Conservation (phyloP, 768 basidiomycete species). For the Boletus speciosus region DNA sequence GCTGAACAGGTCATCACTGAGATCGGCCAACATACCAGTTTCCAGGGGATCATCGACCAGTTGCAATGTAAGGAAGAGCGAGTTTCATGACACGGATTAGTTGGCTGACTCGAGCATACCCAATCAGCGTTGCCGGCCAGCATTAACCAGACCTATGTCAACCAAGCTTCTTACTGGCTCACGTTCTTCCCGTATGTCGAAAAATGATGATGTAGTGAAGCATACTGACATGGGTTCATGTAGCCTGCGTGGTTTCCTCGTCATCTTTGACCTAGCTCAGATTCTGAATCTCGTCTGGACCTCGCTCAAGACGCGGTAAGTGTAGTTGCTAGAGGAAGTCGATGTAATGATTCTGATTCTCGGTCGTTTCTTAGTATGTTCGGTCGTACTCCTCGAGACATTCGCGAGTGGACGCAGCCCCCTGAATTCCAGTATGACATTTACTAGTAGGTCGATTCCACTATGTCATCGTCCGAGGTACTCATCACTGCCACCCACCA, state of each 20-base stretch:
- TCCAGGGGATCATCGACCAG: conserved; percentile 43
- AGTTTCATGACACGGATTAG: neutral
- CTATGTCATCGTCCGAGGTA: neutral
- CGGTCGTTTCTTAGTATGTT: conserved; percentile 48
- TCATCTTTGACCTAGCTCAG: conserved; percentile 93
- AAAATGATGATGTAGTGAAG: neutral
- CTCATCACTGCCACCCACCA: conserved; percentile 18
- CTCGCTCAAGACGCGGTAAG: conserved; percentile 78
- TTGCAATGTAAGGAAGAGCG: conserved; percentile 37
- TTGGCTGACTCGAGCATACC: neutral
- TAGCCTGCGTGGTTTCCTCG: conserved; percentile 91
- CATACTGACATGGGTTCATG: conserved; percentile 5
- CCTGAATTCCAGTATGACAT: conserved; percentile 86
- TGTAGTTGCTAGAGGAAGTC: neutral
- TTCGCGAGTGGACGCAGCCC: conserved; percentile 86
- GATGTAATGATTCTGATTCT: neutral
- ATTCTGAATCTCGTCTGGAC: conserved; percentile 85
- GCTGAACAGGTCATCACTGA: conserved; percentile 43
- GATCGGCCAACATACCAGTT: conserved; percentile 46
- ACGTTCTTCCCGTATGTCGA: conserved; percentile 86
- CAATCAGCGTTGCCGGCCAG: conserved; percentile 64
- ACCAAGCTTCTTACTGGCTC: conserved; percentile 89
- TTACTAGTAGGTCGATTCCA: conserved; percentile 59
- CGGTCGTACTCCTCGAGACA: conserved; percentile 87
- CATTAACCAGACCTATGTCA: conserved; percentile 87